Conservation (phyloP, 208 protist species). For the Leishmania gerbilli region DNA sequence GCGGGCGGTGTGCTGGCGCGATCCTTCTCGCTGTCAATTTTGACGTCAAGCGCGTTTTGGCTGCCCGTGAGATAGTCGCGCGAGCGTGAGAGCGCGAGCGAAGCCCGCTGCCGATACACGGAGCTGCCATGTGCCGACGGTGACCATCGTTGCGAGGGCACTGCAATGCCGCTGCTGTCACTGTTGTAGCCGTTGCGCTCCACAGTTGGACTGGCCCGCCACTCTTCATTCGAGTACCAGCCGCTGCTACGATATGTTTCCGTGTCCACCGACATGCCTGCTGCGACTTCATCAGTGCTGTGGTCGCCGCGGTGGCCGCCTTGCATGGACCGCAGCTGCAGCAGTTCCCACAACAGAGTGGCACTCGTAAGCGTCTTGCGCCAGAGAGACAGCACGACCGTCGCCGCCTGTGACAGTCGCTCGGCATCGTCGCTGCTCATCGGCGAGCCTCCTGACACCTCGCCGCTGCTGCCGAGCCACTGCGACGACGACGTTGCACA, state of each 20-base stretch:
- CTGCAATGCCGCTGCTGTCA: not conserved
- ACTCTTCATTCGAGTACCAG: not conserved
- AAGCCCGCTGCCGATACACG: not conserved
- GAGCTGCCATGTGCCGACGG: not conserved
- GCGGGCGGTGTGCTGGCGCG: not conserved
- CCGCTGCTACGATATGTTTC: not conserved
- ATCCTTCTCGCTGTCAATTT: not conserved
- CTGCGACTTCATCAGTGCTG: not conserved
- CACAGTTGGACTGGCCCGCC: not conserved
- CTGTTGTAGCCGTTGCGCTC: not conserved
- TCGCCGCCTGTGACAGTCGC: conserved; percentile 26
- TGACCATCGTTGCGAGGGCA: not conserved
- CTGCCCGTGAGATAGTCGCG: not conserved
- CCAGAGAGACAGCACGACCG: conserved; percentile 28
- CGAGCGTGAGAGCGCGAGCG: not conserved
- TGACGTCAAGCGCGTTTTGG: not conserved
- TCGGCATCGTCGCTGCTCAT: conserved; percentile 16
- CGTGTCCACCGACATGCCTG: not conserved
- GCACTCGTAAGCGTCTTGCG: conserved; percentile 31
- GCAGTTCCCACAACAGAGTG: conserved; percentile 26
- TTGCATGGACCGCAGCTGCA: conserved; percentile 17
- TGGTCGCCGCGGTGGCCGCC: not conserved
- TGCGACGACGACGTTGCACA: conserved; percentile 6
- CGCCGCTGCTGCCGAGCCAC: not conserved
- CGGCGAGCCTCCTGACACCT: not conserved